These are phyloP conservation scores for Syzygium grande DNA, from an alignment of 345 rosid genomes.

Conservation along the genomic window DNA sequence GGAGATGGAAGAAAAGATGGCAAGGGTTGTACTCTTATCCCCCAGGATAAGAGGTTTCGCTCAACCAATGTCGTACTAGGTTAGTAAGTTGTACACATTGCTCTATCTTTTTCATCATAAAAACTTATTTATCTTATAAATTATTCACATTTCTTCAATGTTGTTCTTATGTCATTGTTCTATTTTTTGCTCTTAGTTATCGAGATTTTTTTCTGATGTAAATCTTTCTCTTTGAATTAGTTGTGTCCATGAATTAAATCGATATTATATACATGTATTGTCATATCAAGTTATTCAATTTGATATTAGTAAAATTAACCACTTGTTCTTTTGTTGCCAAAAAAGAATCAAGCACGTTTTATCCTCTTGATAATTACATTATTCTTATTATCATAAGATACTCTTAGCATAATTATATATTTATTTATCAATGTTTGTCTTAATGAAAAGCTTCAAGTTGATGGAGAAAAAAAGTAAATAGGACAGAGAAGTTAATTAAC, in stretches of 20 bases:
- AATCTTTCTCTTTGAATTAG: background rate
- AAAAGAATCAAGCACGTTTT: background rate
- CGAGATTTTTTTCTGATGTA: background rate
- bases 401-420: background rate
- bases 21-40: background rate
- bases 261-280: background rate
- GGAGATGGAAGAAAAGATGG: slow-evolving; percentile 13
- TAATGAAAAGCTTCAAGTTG: background rate
- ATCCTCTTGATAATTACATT: background rate
- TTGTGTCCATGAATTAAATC: background rate
- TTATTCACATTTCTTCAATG: background rate
- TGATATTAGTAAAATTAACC: background rate
- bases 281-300: background rate
- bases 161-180: background rate
- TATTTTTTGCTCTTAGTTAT: background rate
- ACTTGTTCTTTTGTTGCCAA: background rate
- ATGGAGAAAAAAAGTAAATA: background rate
- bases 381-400: background rate
- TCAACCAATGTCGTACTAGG: background rate
- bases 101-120: background rate
- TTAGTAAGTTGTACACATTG: background rate
- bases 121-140: background rate
- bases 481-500: background rate
- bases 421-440: background rate
- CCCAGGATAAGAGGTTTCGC: background rate